These are phyloP conservation scores for Sambucus nigra DNA, from an alignment of 129 eudicot genomes.

Conservation along the genomic window DNA sequence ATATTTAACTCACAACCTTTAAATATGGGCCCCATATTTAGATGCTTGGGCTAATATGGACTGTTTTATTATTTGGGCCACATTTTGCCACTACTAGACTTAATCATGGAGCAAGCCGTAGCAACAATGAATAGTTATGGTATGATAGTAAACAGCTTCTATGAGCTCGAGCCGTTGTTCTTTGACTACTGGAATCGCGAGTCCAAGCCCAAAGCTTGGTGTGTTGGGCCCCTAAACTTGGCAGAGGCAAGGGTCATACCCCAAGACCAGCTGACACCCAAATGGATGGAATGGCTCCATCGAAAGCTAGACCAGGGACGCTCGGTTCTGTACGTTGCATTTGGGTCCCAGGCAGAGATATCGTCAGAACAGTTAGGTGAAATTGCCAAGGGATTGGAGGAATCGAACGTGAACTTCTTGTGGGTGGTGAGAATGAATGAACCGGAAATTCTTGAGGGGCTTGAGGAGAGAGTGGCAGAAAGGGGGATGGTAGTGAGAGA, in stretches of 20 bases:
- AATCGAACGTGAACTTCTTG: slow-evolving; percentile 38
- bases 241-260: background rate
- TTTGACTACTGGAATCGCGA: slow-evolving; percentile 13
- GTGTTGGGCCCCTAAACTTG: slow-evolving; percentile 40
- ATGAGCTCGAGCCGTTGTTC: slow-evolving; percentile 29
- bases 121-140: slow-evolving; percentile 32
- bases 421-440: slow-evolving; percentile 50
- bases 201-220: slow-evolving; percentile 26
- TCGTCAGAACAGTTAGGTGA: slow-evolving; percentile 30
- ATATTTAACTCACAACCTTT: too few relatives aligned
- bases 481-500: slow-evolving; percentile 51
- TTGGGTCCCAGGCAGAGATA: slow-evolving; percentile 57
- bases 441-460: slow-evolving; percentile 14
- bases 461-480: slow-evolving; percentile 34
- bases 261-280: slow-evolving; percentile 5
- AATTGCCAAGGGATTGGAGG: slow-evolving; percentile 41
- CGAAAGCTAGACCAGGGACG: slow-evolving; percentile 22
- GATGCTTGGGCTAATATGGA: too few relatives aligned
- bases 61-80: too few relatives aligned
- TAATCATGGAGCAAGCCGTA: slow-evolving; percentile 1
- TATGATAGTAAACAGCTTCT: slow-evolving; percentile 31
- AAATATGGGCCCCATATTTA: too few relatives aligned
- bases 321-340: slow-evolving; percentile 47
- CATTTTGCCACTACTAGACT: too few relatives aligned
- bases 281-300: slow-evolving; percentile 60